Percentiles rank a stretch among this genome's conserved stretches.
phyloP scores from a whole-genome alignment of 225 moss, liverwort and hornwort genomes.

The Thuidium tamariscinum region DNA sequence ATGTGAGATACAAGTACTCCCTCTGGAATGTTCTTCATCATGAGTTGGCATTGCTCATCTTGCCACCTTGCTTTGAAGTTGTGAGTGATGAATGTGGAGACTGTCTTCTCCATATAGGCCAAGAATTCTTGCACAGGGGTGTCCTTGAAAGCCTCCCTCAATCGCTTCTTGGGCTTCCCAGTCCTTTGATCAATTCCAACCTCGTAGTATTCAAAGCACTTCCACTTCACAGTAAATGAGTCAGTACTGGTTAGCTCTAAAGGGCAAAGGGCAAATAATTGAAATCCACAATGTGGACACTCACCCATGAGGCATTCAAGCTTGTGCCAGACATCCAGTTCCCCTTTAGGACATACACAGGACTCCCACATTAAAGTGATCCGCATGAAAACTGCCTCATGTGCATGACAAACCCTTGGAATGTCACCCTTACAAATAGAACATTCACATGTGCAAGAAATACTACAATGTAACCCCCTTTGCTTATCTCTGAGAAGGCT shows the following conservation, averaged over 20 bases:
- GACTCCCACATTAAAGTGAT: no score
- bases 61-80: neutral
- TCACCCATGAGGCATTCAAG: neutral
- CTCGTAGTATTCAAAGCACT: neutral
- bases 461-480: neutral
- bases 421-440: neutral
- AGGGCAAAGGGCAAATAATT: neutral
- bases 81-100: neutral
- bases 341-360: neutral
- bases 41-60: neutral
- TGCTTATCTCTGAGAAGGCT: neutral
- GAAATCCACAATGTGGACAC: neutral
- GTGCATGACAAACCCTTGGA: neutral
- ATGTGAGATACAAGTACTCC: no score
- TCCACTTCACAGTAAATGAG: neutral
- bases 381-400: no score
- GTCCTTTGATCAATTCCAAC: neutral
- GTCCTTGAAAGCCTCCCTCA: neutral
- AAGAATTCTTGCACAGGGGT: neutral
- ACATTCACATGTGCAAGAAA: neutral
- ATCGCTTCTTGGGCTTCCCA: neutral
- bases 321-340: neutral
- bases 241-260: neutral
- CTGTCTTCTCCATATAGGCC: no score
- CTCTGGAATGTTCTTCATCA: neutral